Base-by-base conservation (phyloP, 371 early-diverging fungal species). In the Synchytrium microbalum region DNA sequence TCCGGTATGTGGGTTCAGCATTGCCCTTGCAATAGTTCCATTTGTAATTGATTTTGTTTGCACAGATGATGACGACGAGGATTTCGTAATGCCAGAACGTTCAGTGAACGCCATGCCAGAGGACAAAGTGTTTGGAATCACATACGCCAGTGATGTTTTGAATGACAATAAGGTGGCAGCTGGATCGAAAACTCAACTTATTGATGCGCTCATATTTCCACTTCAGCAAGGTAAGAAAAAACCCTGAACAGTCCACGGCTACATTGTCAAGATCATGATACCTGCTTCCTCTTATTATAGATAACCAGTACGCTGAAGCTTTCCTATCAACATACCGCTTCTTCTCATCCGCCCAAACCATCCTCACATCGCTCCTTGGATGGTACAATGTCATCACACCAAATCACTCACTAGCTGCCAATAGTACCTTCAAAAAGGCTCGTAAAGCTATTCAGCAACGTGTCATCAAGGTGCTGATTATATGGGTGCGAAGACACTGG, bases 401-500 rank as follows among this genome's bases (percentile, higher is more conserved):
- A 54, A 67, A 64, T 8, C 67, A 70, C 14, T 29, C 16, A 1
- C 8, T 26, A 3, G 8, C 65, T 3, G 10, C 56, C 29, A 67
- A 75, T 14, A 72, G 75, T 32, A 25, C 63, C 3, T 74, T 73
- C 62, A 66, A 70, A 46, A 67, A 69, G 32, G 57, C 72, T 59
- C 65, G 72, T 10, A 71, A 69, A 30, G 60, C 60, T 26, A 75
- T 81, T 51, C 77, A 77, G 56, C 30, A 58, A 1, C 65, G 79
- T 19, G 70, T 74, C n/a, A 62, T 75, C 23, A 46, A 67, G n/a
- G 64, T 70, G 24, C 46, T 81, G 13, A 38, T 81, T 52, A 65
- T 67, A 10, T 81, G 81, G 81, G 68, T 79, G 53, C 73, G 71
- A 59, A 75, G 76, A 62, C 75, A 79, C 59, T 81, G 81, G 81